phyloP scores from a whole-genome alignment of 345 rosid genomes.

The Gossypium sturtianum region DNA sequence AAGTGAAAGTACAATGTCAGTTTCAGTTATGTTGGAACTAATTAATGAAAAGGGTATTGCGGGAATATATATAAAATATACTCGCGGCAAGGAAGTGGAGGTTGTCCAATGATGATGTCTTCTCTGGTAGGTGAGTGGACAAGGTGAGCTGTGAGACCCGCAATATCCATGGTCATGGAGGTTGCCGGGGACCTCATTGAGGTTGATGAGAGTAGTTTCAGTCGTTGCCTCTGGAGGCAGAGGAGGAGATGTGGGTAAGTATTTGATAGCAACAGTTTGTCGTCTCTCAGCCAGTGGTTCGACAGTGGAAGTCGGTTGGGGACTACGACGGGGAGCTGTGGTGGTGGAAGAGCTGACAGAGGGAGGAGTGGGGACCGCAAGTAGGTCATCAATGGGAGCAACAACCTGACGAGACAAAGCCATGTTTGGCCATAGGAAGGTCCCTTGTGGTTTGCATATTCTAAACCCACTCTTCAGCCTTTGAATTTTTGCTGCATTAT shows the following conservation, averaged over 20 bases:
- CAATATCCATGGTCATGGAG: conserved; percentile 16
- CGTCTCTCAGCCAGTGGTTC: conserved; percentile 48
- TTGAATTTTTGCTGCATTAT: conserved; percentile 40
- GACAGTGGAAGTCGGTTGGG: conserved; percentile 29
- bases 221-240: conserved; percentile 11
- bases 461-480: conserved; percentile 76
- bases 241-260: conserved; percentile 18
- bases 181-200: conserved; percentile 40
- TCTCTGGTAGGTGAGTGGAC: conserved; percentile 39
- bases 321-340: conserved; percentile 8
- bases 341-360: conserved; percentile 41
- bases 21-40: background rate
- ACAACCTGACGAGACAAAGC: conserved; percentile 22
- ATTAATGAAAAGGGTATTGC: background rate
- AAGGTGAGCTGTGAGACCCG: conserved; percentile 17
- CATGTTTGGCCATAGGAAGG: conserved; percentile 70
- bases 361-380: conserved; percentile 34
- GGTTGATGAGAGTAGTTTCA: conserved; percentile 30
- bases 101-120: conserved; percentile 17
- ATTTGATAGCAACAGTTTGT: conserved; percentile 15
- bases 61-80: background rate
- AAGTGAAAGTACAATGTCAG: background rate
- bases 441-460: conserved; percentile 74
- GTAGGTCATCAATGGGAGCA: conserved; percentile 27
- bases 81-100: conserved; percentile 15